Base-by-base conservation (phyloP, 345 rosid species). In the Moricandia arvensis region DNA sequence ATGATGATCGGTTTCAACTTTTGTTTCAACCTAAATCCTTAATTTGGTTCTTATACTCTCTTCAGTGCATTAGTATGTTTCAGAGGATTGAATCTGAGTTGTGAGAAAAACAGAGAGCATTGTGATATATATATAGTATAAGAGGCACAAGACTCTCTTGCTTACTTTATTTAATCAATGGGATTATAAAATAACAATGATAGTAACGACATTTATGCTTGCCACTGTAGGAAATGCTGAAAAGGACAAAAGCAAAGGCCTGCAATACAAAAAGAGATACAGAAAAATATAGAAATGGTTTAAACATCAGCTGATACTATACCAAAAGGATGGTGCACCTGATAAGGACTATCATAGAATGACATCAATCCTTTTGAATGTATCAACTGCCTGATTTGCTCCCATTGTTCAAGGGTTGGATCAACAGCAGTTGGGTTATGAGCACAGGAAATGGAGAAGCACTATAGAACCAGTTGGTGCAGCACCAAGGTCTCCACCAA, bases 341-440 rank as follows among this genome's bases (percentile, higher is more conserved):
- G 97, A 84, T 94, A 94, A 59, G 98, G 96, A 77, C 97, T 94
- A 30, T 94, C 97, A 83, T 92, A 94, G 84, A 90, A 94, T 60
- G 97, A 97, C 82, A 94, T 61, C 85, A 90, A 79, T 43, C 83
- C 79, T 85, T 85, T 91, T 10, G 92, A 88, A 47, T 97, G 89
- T 51, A 91, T 89, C 84, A 87, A 64, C 82, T 75, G 79, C 83
- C 96, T 84, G 81, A 94, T 91, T 69, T 82, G 87, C 81, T 88
- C 96, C 97, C 97, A 90, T 72, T 94, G 96, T 81, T 90, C 80
- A 83, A 81, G 71, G 71, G 90, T 92, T 63, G 97, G 96, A 86
- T 94, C 98, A 68, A 91, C 93, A 45, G 97, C 98, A 18, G 97
- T 91, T 18, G 98, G 98, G 81, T 94, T 94, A 76, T 93, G 98